Conservation (phyloP, 2,329 filamentous ascomycete species). For the Cladophialophora exuberans region DNA sequence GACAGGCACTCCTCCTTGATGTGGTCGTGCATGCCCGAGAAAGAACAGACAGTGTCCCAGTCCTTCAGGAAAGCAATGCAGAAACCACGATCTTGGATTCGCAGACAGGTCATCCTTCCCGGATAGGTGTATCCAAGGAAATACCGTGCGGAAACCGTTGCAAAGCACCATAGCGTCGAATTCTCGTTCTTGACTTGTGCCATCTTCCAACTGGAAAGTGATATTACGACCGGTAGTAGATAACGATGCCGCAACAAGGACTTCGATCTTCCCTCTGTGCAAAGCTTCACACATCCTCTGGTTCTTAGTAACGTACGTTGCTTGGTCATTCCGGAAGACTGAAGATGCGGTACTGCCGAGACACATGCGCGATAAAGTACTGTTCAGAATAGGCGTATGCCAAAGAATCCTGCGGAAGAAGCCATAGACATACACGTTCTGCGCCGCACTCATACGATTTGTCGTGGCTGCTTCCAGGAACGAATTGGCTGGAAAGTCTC, state of each 20-base stretch:
- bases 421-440: conserved; percentile 19
- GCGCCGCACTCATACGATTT: conserved; percentile 18
- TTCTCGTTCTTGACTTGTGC: neutral
- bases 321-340: conserved; percentile 19
- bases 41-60: conserved; percentile 24
- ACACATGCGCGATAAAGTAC: conserved; percentile 15
- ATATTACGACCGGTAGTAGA: conserved; percentile 5
- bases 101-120: neutral
- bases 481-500: conserved; percentile 18
- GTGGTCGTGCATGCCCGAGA: conserved; percentile 17
- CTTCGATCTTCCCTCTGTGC: conserved; percentile 13
- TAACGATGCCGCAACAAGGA: conserved; percentile 3
- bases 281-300: conserved; percentile 22
- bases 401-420: conserved; percentile 19
- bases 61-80: conserved; percentile 16
- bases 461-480: conserved; percentile 21
- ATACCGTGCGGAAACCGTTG: conserved; percentile 13
- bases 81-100: conserved; percentile 19
- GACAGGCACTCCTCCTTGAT: conserved; percentile 19
- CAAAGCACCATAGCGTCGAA: conserved; percentile 19
- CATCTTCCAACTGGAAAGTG: conserved; percentile 11
- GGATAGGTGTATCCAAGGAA: conserved; percentile 13
- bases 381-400: conserved; percentile 13
- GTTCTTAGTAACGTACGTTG: conserved; percentile 22
- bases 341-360: conserved; percentile 8